Percentiles rank a stretch among this genome's conserved stretches.
Evolutionary conservation across 768 basidiomycete species (phyloP).

Genomic region (Dentipellis sp.): DNA sequence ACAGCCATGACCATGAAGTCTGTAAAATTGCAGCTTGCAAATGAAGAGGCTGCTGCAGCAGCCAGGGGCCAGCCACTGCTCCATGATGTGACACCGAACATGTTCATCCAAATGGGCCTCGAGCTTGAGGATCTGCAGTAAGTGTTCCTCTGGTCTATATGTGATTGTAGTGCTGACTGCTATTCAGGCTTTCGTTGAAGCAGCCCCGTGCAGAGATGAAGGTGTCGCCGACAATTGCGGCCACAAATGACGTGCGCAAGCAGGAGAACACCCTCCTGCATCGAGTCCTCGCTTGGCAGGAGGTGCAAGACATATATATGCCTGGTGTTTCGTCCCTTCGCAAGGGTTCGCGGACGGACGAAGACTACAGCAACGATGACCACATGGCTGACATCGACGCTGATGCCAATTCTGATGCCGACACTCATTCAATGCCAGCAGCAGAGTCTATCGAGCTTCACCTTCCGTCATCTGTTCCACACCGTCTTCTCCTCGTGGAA

Average conservation of each 20-base stretch:
- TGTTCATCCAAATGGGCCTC: constrained; percentile 14
- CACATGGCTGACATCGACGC: not conserved
- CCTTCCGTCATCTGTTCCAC: constrained; percentile 7
- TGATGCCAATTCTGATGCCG: not conserved
- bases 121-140: constrained; percentile 20
- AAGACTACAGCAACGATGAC: too few species aligned
- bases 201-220: not conserved
- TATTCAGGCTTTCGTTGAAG: not conserved
- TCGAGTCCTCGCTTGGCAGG: constrained; percentile 7
- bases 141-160: too few species aligned
- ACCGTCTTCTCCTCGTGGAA: not conserved
- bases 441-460: not conserved
- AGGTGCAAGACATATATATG: constrained; percentile 12
- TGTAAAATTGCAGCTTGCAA: constrained; percentile 7
- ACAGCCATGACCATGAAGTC: constrained; percentile 7
- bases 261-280: not conserved
- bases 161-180: too few species aligned
- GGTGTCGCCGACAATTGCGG: not conserved
- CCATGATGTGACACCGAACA: constrained; percentile 10
- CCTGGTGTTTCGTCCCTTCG: too few species aligned
- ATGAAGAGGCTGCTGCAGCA: constrained; percentile 4
- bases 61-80: not conserved
- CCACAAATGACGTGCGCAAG: constrained; percentile 1
- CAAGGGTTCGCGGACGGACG: too few species aligned
- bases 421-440: not conserved